A percentile compares a stretch with the other conserved stretches of the same genome.
Evolutionary conservation across 2,329 filamentous ascomycete genomes (phyloP).

Genomic region (Ascochyta viciae-villosae): DNA sequence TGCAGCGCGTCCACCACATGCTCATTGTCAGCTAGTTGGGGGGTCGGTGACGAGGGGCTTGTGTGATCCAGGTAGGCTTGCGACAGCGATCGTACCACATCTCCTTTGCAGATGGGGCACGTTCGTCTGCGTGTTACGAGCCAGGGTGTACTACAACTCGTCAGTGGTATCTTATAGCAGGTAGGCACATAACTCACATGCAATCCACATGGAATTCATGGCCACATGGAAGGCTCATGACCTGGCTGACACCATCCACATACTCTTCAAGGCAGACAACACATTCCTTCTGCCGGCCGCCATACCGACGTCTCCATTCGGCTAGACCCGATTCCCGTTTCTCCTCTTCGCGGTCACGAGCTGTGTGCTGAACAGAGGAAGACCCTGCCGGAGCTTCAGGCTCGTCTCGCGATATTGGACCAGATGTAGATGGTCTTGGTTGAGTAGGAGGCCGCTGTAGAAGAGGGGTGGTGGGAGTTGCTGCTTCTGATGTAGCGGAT

Average conservation of each 20-base stretch:
- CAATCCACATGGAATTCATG: conserved; percentile 98
- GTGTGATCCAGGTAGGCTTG: conserved; percentile 43
- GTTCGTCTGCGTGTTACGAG: conserved; percentile 92
- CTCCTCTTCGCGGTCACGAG: conserved; percentile 55
- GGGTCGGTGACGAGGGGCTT: conserved; percentile 30
- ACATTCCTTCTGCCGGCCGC: conserved; percentile 79
- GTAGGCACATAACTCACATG: conserved; percentile 75
- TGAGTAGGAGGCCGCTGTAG: conserved; percentile 60
- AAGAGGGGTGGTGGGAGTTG: conserved; percentile 80
- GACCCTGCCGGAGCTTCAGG: conserved; percentile 61
- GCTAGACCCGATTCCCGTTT: conserved; percentile 60
- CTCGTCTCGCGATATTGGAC: conserved; percentile 71
- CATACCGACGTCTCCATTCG: conserved; percentile 65
- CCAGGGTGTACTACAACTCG: conserved; percentile 80
- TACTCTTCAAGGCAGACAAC: conserved; percentile 98
- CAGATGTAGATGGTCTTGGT: conserved; percentile 53
- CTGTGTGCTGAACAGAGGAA: conserved; percentile 34
- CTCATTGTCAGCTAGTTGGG: conserved; percentile 25
- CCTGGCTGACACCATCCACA: conserved; percentile 87
- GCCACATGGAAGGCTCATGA: conserved; percentile 97
- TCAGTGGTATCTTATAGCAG: conserved; percentile 24
- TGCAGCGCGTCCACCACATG: conserved; percentile 55
- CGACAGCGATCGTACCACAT: conserved; percentile 71
- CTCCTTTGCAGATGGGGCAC: conserved; percentile 98
- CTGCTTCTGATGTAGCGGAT: conserved; percentile 67